Conservation (phyloP, 805 yeast genomes). For the Tetrapisispora pingtungensis region DNA sequence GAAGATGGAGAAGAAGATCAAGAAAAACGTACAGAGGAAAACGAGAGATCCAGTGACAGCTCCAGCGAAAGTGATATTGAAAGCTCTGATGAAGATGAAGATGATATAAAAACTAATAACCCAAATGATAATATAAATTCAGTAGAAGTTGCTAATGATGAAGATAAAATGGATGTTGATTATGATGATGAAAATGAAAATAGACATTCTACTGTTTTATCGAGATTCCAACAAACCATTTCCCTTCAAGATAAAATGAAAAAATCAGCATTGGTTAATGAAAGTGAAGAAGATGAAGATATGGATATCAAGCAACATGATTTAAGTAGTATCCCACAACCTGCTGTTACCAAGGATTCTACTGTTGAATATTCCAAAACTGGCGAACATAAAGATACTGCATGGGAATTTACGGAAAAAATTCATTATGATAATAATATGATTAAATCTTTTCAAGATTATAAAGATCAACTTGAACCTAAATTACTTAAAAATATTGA, state of each 20-base stretch:
- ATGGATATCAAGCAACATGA: slow-evolving; percentile 26
- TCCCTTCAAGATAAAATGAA: slow-evolving; percentile 21
- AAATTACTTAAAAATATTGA: slow-evolving; percentile 28
- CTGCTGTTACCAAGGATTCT: slow-evolving; percentile 35
- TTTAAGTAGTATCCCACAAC: slow-evolving; percentile 79
- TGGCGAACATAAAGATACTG: slow-evolving; percentile 34
- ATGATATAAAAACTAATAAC: slow-evolving; percentile 1
- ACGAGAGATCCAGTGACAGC: neutral
- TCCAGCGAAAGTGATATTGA: slow-evolving; percentile 9
- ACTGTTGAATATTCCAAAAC: slow-evolving; percentile 20
- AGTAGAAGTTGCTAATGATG: slow-evolving; percentile 3
- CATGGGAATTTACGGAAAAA: slow-evolving; percentile 25
- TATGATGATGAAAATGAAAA: slow-evolving; percentile 5
- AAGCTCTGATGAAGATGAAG: slow-evolving; percentile 10
- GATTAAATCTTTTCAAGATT: slow-evolving; percentile 17
- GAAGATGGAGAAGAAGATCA: neutral
- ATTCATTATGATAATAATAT: slow-evolving; percentile 22
- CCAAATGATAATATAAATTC: neutral
- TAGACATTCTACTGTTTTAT: slow-evolving; percentile 42
- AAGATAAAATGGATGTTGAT: slow-evolving; percentile 4
- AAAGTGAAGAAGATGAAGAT: slow-evolving; percentile 18
- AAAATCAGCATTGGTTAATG: slow-evolving; percentile 11
- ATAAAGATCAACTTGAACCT: slow-evolving; percentile 13
- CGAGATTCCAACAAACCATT: slow-evolving; percentile 42
- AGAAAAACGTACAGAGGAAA: neutral